Conservation (phyloP, 2,329 filamentous ascomycete species). For the Fusarium foetens region DNA sequence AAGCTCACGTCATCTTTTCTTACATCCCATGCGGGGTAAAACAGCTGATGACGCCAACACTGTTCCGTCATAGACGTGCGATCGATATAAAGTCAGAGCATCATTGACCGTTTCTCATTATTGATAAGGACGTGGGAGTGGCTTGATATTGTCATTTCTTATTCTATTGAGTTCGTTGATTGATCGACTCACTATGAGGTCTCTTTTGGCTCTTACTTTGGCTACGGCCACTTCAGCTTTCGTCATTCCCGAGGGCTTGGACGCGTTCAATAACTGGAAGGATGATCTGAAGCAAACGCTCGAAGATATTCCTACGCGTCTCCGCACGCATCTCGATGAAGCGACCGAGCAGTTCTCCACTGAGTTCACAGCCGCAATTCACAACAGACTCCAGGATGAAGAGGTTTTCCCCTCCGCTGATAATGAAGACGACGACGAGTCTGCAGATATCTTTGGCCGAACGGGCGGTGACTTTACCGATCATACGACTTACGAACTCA, state of each 20-base stretch:
- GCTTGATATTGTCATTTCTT: not conserved
- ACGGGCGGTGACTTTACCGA: constrained; percentile 60
- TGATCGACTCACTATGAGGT: constrained; percentile 27
- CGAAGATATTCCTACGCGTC: constrained; percentile 5
- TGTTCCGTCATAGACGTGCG: not conserved
- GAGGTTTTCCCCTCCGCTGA: constrained; percentile 1
- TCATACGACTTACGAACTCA: constrained; percentile 81
- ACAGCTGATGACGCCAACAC: constrained; percentile 35
- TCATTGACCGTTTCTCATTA: constrained; percentile 19
- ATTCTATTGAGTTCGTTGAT: not conserved
- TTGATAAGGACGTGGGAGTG: not conserved
- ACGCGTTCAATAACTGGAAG: constrained; percentile 6
- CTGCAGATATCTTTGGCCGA: not conserved
- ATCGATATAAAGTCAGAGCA: constrained; percentile 18
- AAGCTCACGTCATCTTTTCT: not conserved
- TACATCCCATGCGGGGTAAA: constrained; percentile 23
- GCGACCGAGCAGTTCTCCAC: constrained; percentile 28
- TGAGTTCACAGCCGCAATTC: constrained; percentile 16
- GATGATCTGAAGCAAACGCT: constrained; percentile 17
- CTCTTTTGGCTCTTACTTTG: constrained; percentile 29
- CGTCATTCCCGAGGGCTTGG: constrained; percentile 27
- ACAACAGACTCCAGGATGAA: constrained; percentile 20
- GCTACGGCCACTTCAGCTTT: constrained; percentile 38
- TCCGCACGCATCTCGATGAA: constrained; percentile 25
- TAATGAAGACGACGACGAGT: not conserved